phyloP scores from a whole-genome alignment of 352 stramenopile species.

The Phytophthora constricta region DNA sequence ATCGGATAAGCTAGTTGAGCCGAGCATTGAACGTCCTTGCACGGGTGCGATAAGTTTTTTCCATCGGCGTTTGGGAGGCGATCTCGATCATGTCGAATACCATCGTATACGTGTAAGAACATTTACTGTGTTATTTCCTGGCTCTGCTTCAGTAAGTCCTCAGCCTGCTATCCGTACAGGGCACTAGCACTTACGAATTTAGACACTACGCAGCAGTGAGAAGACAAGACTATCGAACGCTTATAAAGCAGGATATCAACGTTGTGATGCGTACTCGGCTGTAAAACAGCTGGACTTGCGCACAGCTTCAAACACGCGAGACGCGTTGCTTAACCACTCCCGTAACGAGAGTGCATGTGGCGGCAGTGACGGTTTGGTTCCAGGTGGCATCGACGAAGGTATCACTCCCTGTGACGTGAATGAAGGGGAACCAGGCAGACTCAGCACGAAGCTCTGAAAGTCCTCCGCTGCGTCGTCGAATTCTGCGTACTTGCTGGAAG shows the following conservation, averaged over 20 bases:
- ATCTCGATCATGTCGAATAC: not conserved
- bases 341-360: conserved; percentile 58
- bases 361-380: conserved; percentile 18
- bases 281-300: conserved; percentile 71
- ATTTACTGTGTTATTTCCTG: no score
- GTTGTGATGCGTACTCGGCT: conserved; percentile 48
- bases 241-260: conserved; percentile 39
- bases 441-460: conserved; percentile 38
- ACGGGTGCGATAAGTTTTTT: conserved; percentile 21
- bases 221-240: no score
- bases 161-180: no score
- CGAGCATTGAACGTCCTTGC: conserved; percentile 20
- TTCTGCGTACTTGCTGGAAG: conserved; percentile 29
- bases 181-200: no score
- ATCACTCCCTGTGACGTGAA: conserved; percentile 22
- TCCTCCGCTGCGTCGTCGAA: conserved; percentile 43
- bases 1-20: conserved; percentile 17
- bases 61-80: conserved; percentile 14
- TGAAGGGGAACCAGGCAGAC: conserved; percentile 35
- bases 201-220: no score
- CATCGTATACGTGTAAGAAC: not conserved
- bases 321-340: conserved; percentile 79
- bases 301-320: conserved; percentile 71
- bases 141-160: no score
- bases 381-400: conserved; percentile 5